phyloP scores from a whole-genome alignment of 192 early-diverging fungal species.

The Phycomyces nitens region DNA sequence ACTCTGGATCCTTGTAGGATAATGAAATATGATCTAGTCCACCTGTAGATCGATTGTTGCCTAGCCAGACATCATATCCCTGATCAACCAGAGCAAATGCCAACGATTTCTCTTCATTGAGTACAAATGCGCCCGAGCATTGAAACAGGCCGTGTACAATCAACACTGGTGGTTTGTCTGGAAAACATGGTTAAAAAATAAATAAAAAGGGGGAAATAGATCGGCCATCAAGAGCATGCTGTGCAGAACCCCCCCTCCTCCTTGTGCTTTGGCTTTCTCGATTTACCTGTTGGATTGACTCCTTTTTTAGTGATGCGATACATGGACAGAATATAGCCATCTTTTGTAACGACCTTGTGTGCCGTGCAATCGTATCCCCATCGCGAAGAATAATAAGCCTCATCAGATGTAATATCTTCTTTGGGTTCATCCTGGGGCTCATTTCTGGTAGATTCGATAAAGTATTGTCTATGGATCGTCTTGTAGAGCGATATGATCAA shows the following conservation, averaged over 20 bases:
- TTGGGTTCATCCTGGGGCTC: background rate
- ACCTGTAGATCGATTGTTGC: slow-evolving; percentile 77
- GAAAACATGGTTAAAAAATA: no score
- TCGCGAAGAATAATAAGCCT: slow-evolving; percentile 18
- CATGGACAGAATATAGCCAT: slow-evolving; percentile 21
- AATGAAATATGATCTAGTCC: slow-evolving; percentile 11
- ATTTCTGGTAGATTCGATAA: background rate
- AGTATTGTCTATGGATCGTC: background rate
- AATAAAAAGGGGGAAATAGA: no score
- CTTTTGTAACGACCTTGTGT: slow-evolving; percentile 18
- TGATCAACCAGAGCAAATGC: slow-evolving; percentile 85
- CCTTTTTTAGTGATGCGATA: slow-evolving; percentile 13
- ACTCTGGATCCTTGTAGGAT: slow-evolving; percentile 12
- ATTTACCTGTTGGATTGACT: background rate
- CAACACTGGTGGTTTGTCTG: slow-evolving; percentile 74
- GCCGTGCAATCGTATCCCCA: slow-evolving; percentile 27
- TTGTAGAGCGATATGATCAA: background rate
- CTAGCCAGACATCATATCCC: slow-evolving; percentile 95
- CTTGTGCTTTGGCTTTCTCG: background rate
- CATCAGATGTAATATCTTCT: slow-evolving; percentile 20
- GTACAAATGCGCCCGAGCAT: slow-evolving; percentile 84
- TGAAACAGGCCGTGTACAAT: slow-evolving; percentile 95
- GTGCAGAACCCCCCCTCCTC: background rate
- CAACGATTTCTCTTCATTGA: slow-evolving; percentile 71
- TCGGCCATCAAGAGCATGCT: no score